A percentile compares a stretch with the other conserved stretches of the same genome.
phyloP scores from a whole-genome alignment of 2,329 filamentous ascomycete species.

The Elsinoe ampelina region DNA sequence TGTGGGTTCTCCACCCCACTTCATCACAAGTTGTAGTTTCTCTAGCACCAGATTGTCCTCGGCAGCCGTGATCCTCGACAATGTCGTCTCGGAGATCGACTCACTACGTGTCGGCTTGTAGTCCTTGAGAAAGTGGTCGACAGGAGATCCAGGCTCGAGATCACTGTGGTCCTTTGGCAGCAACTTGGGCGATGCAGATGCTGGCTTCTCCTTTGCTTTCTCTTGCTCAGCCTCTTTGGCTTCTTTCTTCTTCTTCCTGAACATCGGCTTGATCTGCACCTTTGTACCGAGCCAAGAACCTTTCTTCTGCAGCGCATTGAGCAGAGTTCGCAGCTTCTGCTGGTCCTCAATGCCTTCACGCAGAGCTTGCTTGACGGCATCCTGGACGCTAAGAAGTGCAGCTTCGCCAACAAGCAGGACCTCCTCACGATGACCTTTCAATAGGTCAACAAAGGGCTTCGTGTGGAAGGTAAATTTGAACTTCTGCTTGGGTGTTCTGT shows the following conservation, averaged over 20 bases:
- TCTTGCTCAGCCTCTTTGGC: conserved; percentile 26
- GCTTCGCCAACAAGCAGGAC: conserved; percentile 88
- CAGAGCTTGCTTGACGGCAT: conserved; percentile 76
- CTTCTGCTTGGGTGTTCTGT: conserved; percentile 96
- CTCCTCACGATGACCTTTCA: conserved; percentile 93
- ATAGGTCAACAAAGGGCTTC: conserved; percentile 84
- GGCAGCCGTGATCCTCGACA: conserved; percentile 86
- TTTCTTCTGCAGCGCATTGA: conserved; percentile 84
- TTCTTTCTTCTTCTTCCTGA: conserved; percentile 72
- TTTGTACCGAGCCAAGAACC: conserved; percentile 92
- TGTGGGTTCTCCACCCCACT: conserved; percentile 97
- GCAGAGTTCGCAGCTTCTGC: conserved; percentile 74
- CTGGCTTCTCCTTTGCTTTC: conserved; percentile 9
- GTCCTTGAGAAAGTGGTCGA: conserved; percentile 1
- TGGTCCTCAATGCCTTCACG: conserved; percentile 72
- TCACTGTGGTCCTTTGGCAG: conserved; percentile 20
- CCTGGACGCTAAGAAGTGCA: conserved; percentile 76
- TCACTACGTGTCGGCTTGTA: conserved; percentile 58
- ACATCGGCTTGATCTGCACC: conserved; percentile 99
- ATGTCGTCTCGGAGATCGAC: conserved; percentile 78
- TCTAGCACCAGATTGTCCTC: conserved; percentile 91
- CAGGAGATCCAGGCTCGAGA: neutral
- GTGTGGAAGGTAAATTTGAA: conserved; percentile 99
- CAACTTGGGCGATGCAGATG: conserved; percentile 17
- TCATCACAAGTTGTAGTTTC: conserved; percentile 94